phyloP scores from a whole-genome alignment of 208 protist genomes.

The Crithidia fasciculata region DNA sequence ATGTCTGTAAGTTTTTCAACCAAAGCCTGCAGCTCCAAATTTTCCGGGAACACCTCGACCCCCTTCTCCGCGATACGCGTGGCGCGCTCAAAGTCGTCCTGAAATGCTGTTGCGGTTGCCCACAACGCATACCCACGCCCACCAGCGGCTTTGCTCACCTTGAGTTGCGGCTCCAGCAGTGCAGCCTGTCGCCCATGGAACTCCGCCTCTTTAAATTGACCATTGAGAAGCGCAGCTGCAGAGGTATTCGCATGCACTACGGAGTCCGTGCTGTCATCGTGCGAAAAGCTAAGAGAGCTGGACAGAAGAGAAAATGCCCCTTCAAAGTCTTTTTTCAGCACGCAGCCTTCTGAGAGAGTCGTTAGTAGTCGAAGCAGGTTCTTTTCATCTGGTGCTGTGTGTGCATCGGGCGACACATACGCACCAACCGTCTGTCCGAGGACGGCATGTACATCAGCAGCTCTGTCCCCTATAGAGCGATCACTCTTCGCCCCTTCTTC shows the following conservation, averaged over 20 bases:
- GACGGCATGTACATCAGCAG: slow-evolving; percentile 15
- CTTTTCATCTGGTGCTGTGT: slow-evolving; percentile 70
- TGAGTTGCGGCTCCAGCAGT: slow-evolving; percentile 43
- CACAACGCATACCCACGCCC: slow-evolving; percentile 67
- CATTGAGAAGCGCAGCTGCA: slow-evolving; percentile 54
- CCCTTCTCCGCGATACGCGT: slow-evolving; percentile 72
- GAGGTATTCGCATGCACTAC: slow-evolving; percentile 76
- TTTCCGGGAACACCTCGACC: slow-evolving; percentile 45
- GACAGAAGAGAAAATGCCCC: slow-evolving; percentile 60
- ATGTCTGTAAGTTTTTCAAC: slow-evolving; percentile 16
- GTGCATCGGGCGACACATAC: slow-evolving; percentile 48
- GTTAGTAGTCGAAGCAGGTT: slow-evolving; percentile 82
- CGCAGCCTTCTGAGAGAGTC: slow-evolving; percentile 77
- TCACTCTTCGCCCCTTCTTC: neutral
- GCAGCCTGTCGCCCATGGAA: slow-evolving; percentile 81
- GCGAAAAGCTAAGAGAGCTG: slow-evolving; percentile 65
- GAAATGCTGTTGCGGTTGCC: slow-evolving; percentile 78
- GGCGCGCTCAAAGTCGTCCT: slow-evolving; percentile 79
- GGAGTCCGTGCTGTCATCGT: slow-evolving; percentile 58
- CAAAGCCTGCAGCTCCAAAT: slow-evolving; percentile 34
- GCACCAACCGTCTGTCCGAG: slow-evolving; percentile 51
- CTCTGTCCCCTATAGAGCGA: neutral
- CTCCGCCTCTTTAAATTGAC: slow-evolving; percentile 75
- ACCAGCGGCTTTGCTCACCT: slow-evolving; percentile 13
- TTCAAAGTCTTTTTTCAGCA: slow-evolving; percentile 47